These are phyloP conservation scores for Alloascoidea hylecoeti DNA, from an alignment of 805 yeast genomes.

Conservation along the genomic window DNA sequence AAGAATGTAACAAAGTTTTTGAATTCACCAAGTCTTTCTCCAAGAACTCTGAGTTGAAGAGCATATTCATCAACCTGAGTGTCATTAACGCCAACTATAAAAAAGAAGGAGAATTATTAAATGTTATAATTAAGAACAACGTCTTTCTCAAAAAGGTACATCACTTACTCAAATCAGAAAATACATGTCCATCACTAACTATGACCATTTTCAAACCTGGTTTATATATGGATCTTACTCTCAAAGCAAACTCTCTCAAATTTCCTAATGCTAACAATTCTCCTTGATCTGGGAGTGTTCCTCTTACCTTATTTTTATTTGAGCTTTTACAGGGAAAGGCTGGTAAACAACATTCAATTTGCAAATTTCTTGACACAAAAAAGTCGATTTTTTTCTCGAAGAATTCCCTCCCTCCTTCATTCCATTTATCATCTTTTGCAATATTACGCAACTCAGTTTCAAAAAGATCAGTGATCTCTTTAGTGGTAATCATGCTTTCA, in stretches of 20 bases:
- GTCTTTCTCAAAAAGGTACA: too few relatives aligned
- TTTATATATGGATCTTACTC: constrained; percentile 24
- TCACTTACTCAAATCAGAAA: constrained; percentile 33
- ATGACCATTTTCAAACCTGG: constrained; percentile 43
- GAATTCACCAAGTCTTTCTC: too few relatives aligned
- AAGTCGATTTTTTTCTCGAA: constrained; percentile 28
- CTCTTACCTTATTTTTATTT: constrained; percentile 36
- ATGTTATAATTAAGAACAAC: too few relatives aligned
- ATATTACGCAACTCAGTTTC: constrained; percentile 32
- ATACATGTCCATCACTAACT: constrained; percentile 54
- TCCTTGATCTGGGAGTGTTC: constrained; percentile 38
- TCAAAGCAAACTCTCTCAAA: not conserved
- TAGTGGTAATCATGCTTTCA: not conserved
- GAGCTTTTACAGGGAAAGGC: constrained; percentile 56
- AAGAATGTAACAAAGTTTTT: too few relatives aligned
- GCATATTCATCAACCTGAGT: constrained; percentile 35
- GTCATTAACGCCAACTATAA: constrained; percentile 37
- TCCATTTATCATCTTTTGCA: constrained; percentile 34
- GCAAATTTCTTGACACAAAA: constrained; percentile 31
- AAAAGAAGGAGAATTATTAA: not conserved
- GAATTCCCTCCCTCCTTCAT: constrained; percentile 24
- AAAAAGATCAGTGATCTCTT: constrained; percentile 23
- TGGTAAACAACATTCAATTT: constrained; percentile 43
- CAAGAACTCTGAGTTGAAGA: constrained; percentile 23
- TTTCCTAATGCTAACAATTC: not conserved